Evolutionary conservation across 768 basidiomycete genomes (phyloP).

Genomic region (Xerocomellus chrysenteron): DNA sequence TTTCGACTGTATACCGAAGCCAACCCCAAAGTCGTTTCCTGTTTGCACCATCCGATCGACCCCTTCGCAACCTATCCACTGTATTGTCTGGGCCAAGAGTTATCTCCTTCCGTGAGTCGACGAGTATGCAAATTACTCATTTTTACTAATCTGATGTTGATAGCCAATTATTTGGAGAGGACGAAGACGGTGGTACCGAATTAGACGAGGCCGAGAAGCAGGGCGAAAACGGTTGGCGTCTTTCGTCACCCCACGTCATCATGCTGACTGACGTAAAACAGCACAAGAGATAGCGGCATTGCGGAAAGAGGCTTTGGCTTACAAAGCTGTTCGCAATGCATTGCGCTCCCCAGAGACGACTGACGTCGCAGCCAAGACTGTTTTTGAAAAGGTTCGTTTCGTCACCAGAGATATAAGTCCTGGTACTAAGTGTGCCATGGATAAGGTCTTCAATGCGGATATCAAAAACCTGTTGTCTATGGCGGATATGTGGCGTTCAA

Average conservation of each 20-base stretch:
- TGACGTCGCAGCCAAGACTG: conserved; percentile 59
- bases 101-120: conserved; percentile 83
- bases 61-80: conserved; percentile 96
- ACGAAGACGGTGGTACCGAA: conserved; percentile 78
- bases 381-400: conserved; percentile 76
- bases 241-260: conserved; percentile 13
- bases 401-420: background rate
- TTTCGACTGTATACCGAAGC: conserved; percentile 94
- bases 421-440: background rate
- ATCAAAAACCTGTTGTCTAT: conserved; percentile 87
- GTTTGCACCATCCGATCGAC: conserved; percentile 98
- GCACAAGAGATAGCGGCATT: conserved; percentile 89
- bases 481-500: conserved; percentile 95
- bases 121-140: background rate
- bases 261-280: conserved; percentile 29
- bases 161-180: conserved; percentile 94
- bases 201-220: conserved; percentile 89
- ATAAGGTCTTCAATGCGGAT: conserved; percentile 84
- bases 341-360: conserved; percentile 45
- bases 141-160: background rate
- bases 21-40: conserved; percentile 90
- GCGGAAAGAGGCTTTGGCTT: conserved; percentile 86
- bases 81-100: conserved; percentile 98
- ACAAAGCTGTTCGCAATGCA: conserved; percentile 73
- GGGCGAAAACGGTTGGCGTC: conserved; percentile 80